Evolutionary conservation across 177 flowering plant genomes (phyloP), one percentile per base, ranked within the genome.

Genomic region (Vitis hybrid): DNA sequence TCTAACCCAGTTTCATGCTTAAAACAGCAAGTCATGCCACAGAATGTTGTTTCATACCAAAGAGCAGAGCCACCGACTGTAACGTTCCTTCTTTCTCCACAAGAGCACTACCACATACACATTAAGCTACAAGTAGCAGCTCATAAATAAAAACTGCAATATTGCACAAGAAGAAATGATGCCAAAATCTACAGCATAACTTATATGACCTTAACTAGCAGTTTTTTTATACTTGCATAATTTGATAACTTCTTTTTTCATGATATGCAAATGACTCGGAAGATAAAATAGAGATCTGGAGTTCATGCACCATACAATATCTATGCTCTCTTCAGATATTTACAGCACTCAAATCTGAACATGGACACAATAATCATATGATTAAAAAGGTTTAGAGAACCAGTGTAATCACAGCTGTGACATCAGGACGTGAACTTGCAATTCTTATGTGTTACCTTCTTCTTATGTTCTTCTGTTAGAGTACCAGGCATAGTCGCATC

Each of bases 401-500:
- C 30, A 26, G 7, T 34, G 34, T 12, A 30, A 62, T 52, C 60
- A 30, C 5, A 18, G 15, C 6, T 59, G 19, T 40, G 10, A 18
- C 14, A 19, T 14, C 56, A 66, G 52, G 65, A 52, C 15, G 48
- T 9, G 32, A 78, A 30, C 48, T 10, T 12, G 55, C 18, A 60
- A 10, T 40, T 34, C 19, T 13, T 56, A 48, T 70, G 67, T 48
- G 73, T 66, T 84, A 93, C 99, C 99, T 89, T 87, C 69, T 84
- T 78, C 82, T 90, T 95, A 74, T 90, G 85, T 62, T 89, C 91
- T 73, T 87, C 89, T 68, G 82, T 74, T 59, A 95, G 82, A 68
- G 89, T 81, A 72, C 84, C 93, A 73, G 99, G 99, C 83, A 84
- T 83, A 23, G 93, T 85, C 56, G 75, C 80, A 87, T 95, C 98